Conservation (phyloP, 495 filamentous ascomycete genomes). For the Daldinia loculata region DNA sequence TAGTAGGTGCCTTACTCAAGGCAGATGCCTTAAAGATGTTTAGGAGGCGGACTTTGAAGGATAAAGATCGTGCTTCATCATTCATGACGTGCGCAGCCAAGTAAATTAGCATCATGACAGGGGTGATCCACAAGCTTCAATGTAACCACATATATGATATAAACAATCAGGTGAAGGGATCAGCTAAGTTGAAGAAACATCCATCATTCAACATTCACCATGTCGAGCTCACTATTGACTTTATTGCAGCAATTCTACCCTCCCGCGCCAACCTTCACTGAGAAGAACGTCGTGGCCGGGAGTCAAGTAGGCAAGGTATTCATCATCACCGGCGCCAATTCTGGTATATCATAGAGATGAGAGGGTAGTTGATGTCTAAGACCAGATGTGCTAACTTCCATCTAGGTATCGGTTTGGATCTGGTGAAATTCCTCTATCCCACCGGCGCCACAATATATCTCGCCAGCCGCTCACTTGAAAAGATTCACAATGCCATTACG, state of each 20-base stretch:
- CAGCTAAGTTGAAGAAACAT: not conserved
- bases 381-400: not conserved
- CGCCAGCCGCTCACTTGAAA: slow-evolving; percentile 37
- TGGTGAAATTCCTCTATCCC: slow-evolving; percentile 49
- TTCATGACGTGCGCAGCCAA: not conserved
- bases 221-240: not conserved
- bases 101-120: not conserved
- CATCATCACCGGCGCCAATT: slow-evolving; percentile 52
- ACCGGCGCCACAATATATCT: slow-evolving; percentile 51
- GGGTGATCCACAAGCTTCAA: not conserved
- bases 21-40: too few species aligned
- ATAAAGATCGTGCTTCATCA: too few species aligned
- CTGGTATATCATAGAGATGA: slow-evolving; percentile 45
- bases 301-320: slow-evolving; percentile 50
- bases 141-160: not conserved
- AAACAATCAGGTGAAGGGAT: not conserved
- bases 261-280: slow-evolving; percentile 35
- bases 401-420: slow-evolving; percentile 42
- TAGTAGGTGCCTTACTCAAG: too few species aligned
- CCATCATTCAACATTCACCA: not conserved
- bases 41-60: too few species aligned
- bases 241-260: slow-evolving; percentile 36
- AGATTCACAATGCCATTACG: not conserved
- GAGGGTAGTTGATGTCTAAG: not conserved
- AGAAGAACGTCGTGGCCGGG: slow-evolving; percentile 18